A percentile compares a stretch with the other conserved stretches of the same genome.
phyloP scores from a whole-genome alignment of 768 basidiomycete genomes.

The Daedalea quercina region DNA sequence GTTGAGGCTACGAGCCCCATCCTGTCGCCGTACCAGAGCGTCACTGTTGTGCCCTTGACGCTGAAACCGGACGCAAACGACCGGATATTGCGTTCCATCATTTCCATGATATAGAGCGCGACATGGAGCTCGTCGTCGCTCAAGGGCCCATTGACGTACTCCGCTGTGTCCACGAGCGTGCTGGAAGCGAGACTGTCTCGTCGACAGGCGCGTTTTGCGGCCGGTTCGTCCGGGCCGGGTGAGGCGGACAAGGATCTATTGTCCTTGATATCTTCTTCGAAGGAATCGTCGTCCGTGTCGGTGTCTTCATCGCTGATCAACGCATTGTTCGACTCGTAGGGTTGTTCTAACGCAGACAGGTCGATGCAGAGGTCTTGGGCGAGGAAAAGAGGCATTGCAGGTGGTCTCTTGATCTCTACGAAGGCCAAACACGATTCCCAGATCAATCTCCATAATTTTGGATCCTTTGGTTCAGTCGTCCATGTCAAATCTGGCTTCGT shows the following conservation, averaged over 20 bases:
- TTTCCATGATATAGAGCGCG: slow-evolving; percentile 1
- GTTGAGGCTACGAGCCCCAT: slow-evolving; percentile 14
- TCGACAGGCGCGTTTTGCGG: background rate
- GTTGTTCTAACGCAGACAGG: too few species aligned
- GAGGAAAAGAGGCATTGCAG: background rate
- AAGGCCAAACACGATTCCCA: background rate
- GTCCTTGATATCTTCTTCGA: background rate
- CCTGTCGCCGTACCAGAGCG: slow-evolving; percentile 24
- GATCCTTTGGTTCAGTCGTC: background rate
- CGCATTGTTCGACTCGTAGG: too few species aligned
- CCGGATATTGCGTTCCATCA: background rate
- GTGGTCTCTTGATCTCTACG: background rate
- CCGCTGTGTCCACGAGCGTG: too few species aligned
- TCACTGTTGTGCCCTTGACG: slow-evolving; percentile 13
- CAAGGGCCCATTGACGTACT: background rate
- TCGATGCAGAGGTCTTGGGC: background rate
- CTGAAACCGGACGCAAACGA: slow-evolving; percentile 14
- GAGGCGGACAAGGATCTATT: background rate
- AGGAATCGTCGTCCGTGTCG: background rate
- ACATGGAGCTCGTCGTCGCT: background rate
- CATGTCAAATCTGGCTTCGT: background rate
- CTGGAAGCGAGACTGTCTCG: too few species aligned
- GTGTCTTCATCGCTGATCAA: too few species aligned
- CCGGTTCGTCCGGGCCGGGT: too few species aligned
- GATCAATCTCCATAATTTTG: background rate